Evolutionary conservation across 2,329 filamentous ascomycete genomes (phyloP).

Genomic region (Chaetomiaceae sp.): DNA sequence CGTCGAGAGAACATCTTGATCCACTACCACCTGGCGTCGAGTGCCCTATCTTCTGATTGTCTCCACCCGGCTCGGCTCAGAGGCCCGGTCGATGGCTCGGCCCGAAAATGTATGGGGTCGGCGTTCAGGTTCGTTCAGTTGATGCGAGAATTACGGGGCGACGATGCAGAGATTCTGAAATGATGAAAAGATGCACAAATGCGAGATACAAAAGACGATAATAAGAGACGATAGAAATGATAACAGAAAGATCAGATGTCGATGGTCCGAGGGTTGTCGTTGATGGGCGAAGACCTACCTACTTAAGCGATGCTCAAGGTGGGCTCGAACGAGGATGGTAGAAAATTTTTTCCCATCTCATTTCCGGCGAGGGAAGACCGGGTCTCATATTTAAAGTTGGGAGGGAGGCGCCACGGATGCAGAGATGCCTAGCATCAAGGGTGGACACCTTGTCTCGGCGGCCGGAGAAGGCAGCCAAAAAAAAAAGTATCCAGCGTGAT

Average conservation of each 20-base stretch:
- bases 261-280: constrained; percentile 1
- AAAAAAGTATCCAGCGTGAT: constrained; percentile 22
- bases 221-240: constrained; percentile 3
- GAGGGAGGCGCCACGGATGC: constrained; percentile 18
- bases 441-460: constrained; percentile 19
- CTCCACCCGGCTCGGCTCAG: constrained; percentile 6
- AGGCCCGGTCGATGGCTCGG: constrained; percentile 5
- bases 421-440: constrained; percentile 25
- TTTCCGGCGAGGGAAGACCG: constrained; percentile 12
- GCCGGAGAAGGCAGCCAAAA: constrained; percentile 18
- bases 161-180: neutral
- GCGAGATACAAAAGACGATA: neutral
- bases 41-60: neutral
- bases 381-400: constrained; percentile 22
- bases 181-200: neutral
- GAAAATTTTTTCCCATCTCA: constrained; percentile 18
- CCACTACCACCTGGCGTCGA: neutral
- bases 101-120: neutral
- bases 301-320: constrained; percentile 15
- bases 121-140: neutral
- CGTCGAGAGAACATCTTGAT: constrained; percentile 48
- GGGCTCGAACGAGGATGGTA: constrained; percentile 15
- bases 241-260: constrained; percentile 2
- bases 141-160: neutral
- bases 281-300: constrained; percentile 17